These are phyloP conservation scores for Aspergillus kassunensis DNA, from an alignment of 495 filamentous ascomycete genomes.

Conservation along the genomic window DNA sequence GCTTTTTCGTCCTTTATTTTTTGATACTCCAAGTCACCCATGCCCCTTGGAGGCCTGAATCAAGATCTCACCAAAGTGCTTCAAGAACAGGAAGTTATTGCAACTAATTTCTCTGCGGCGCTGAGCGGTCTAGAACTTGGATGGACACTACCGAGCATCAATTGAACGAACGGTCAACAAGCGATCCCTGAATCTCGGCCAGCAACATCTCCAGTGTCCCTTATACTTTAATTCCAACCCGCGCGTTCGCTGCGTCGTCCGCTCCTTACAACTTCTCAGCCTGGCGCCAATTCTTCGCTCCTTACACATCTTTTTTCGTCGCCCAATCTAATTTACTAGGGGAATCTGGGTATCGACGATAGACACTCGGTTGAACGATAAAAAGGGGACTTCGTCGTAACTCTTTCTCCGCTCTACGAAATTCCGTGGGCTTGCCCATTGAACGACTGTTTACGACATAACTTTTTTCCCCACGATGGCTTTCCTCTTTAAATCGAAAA, in stretches of 20 bases:
- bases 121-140: slow-evolving; percentile 13
- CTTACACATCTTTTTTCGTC: not conserved
- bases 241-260: slow-evolving; percentile 11
- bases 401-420: not conserved
- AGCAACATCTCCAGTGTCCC: slow-evolving; percentile 2
- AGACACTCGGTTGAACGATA: not conserved
- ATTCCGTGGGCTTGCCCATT: slow-evolving; percentile 17
- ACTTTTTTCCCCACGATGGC: slow-evolving; percentile 47
- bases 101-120: slow-evolving; percentile 10
- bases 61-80: slow-evolving; percentile 12
- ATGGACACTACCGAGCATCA: slow-evolving; percentile 8
- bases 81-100: slow-evolving; percentile 11
- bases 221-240: slow-evolving; percentile 9
- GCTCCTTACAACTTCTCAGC: slow-evolving; percentile 14
- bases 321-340: not conserved
- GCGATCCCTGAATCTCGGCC: not conserved
- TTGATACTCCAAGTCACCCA: slow-evolving; percentile 10
- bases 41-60: slow-evolving; percentile 15
- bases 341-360: slow-evolving; percentile 1
- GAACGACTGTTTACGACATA: slow-evolving; percentile 38
- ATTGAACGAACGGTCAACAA: not conserved
- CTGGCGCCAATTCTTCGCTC: slow-evolving; percentile 12
- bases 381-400: slow-evolving; percentile 1
- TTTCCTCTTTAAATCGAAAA: slow-evolving; percentile 63
- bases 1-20: slow-evolving; percentile 15